phyloP scores from a whole-genome alignment of 257 asterid species.

The Solanum appendiculatum region DNA sequence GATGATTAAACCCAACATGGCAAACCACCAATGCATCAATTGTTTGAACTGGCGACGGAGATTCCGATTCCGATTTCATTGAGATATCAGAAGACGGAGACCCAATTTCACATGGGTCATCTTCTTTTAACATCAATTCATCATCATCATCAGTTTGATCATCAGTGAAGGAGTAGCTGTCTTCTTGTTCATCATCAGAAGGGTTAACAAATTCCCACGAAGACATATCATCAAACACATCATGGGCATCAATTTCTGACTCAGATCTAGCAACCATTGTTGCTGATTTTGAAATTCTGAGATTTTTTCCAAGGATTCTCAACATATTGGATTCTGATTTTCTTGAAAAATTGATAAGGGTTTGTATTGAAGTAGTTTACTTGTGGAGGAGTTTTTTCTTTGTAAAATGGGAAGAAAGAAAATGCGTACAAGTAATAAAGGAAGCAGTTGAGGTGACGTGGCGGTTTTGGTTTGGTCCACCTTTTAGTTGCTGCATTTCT shows the following conservation, averaged over 20 bases:
- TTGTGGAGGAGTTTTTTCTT: neutral
- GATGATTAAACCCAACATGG: conserved; percentile 3
- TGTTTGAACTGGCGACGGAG: neutral
- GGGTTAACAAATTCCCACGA: conserved; percentile 72
- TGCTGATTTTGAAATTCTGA: conserved; percentile 25
- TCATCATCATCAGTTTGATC: conserved; percentile 9
- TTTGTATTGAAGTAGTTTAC: neutral
- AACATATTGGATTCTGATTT: neutral
- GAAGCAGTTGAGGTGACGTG: neutral
- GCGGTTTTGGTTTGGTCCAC: neutral
- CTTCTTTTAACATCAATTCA: neutral
- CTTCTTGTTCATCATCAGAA: conserved; percentile 46
- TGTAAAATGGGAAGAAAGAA: neutral
- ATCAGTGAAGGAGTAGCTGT: conserved; percentile 33
- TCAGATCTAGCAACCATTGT: conserved; percentile 28
- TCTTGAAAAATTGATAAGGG: neutral
- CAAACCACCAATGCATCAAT: conserved; percentile 9
- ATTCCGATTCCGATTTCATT: neutral
- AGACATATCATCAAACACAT: conserved; percentile 33
- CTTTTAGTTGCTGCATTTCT: neutral
- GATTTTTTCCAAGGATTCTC: conserved; percentile 26
- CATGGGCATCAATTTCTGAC: conserved; percentile 13
- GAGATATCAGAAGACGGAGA: conserved; percentile 17
- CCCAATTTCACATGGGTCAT: conserved; percentile 2
- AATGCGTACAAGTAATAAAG: neutral